A percentile compares a stretch with the other conserved stretches of the same genome.
These are phyloP conservation scores for Suhomyces tanzawaensis DNA, from an alignment of 805 yeast species.

Conservation along the genomic window DNA sequence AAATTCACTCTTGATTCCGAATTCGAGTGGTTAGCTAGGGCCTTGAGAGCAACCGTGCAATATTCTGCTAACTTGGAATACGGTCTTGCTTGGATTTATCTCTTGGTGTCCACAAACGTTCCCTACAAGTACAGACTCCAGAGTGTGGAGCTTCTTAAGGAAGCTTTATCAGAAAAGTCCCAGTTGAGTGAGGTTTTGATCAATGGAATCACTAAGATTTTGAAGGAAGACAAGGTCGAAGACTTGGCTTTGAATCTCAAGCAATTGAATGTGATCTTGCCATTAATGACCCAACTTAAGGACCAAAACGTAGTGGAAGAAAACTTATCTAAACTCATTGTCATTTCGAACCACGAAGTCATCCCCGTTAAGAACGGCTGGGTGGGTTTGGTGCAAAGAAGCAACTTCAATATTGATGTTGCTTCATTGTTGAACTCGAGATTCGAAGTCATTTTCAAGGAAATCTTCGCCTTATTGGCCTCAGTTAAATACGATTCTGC, in stretches of 20 bases:
- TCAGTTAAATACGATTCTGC: slow-evolving; percentile 35
- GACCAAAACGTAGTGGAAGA: slow-evolving; percentile 13
- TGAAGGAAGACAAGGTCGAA: slow-evolving; percentile 13
- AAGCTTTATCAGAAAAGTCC: slow-evolving; percentile 21
- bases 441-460: slow-evolving; percentile 20
- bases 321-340: slow-evolving; percentile 23
- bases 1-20: slow-evolving; percentile 48
- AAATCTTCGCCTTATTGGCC: slow-evolving; percentile 16
- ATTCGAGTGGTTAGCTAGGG: slow-evolving; percentile 50
- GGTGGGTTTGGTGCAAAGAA: slow-evolving; percentile 69
- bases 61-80: slow-evolving; percentile 16
- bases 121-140: slow-evolving; percentile 31
- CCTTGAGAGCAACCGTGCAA: slow-evolving; percentile 36
- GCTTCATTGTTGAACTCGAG: slow-evolving; percentile 46
- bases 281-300: slow-evolving; percentile 22
- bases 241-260: slow-evolving; percentile 17
- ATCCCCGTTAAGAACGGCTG: slow-evolving; percentile 54
- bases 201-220: slow-evolving; percentile 35
- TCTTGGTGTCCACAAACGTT: slow-evolving; percentile 42
- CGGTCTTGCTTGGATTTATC: slow-evolving; percentile 52
- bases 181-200: slow-evolving; percentile 44
- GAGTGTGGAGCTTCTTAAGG: slow-evolving; percentile 30
- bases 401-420: slow-evolving; percentile 55
- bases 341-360: slow-evolving; percentile 26
- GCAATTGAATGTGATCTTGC: slow-evolving; percentile 23